Evolutionary conservation across 2,329 filamentous ascomycete genomes (phyloP).

Genomic region (Furcasterigmium furcatum): DNA sequence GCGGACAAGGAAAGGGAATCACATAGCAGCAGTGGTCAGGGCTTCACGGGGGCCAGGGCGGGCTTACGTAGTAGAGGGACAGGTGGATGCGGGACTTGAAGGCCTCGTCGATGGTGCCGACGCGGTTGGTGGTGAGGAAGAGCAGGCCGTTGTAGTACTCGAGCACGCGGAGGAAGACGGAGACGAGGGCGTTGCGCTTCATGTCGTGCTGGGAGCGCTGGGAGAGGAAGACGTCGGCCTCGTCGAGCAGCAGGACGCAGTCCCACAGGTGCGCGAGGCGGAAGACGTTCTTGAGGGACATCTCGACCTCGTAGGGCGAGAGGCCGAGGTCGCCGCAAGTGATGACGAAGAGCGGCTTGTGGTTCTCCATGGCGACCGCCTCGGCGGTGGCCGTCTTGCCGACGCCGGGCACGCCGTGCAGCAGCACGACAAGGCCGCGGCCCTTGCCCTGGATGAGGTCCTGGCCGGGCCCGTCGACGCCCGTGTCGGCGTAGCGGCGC

Average conservation of each 20-base stretch:
- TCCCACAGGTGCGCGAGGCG: slow-evolving; percentile 35
- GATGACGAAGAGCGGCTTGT: slow-evolving; percentile 43
- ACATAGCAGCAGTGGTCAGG: too few species aligned
- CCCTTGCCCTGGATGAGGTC: slow-evolving; percentile 44
- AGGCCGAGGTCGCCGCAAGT: slow-evolving; percentile 45
- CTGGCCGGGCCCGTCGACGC: slow-evolving; percentile 14
- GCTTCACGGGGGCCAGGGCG: too few species aligned
- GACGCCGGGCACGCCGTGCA: slow-evolving; percentile 44
- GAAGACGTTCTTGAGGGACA: slow-evolving; percentile 37
- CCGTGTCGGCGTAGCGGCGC: slow-evolving; percentile 12
- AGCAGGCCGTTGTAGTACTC: slow-evolving; percentile 45
- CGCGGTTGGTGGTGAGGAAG: slow-evolving; percentile 48
- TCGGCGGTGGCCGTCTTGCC: slow-evolving; percentile 46
- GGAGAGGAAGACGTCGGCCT: slow-evolving; percentile 30
- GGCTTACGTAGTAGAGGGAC: slow-evolving; percentile 27
- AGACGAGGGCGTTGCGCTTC: slow-evolving; percentile 31
- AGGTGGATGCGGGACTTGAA: slow-evolving; percentile 46
- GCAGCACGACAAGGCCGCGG: slow-evolving; percentile 37
- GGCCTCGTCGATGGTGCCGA: slow-evolving; percentile 44
- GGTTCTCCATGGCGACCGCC: slow-evolving; percentile 34
- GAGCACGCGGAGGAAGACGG: slow-evolving; percentile 40
- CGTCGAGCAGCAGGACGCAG: slow-evolving; percentile 31
- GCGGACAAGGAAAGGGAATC: too few species aligned
- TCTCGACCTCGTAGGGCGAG: slow-evolving; percentile 36
- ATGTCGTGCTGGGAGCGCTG: slow-evolving; percentile 24